These are phyloP conservation scores for Lachancea kluyveri DNA, from an alignment of 805 yeast genomes.

Conservation along the genomic window DNA sequence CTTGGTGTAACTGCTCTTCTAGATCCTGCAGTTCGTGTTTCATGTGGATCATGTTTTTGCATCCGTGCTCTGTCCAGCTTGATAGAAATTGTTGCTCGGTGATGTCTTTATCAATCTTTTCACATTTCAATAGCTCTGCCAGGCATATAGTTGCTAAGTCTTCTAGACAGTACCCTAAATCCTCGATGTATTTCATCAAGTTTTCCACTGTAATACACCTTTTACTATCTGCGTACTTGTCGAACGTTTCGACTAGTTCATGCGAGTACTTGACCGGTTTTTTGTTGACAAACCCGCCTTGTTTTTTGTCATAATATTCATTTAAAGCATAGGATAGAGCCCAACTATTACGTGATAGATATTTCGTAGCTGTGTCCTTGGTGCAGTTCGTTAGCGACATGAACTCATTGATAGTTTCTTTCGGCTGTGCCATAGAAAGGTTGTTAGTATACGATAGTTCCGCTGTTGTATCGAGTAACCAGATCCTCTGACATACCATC, in stretches of 20 bases:
- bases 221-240: slow-evolving; percentile 18
- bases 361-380: slow-evolving; percentile 16
- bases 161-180: slow-evolving; percentile 66
- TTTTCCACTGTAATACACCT: slow-evolving; percentile 69
- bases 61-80: slow-evolving; percentile 21
- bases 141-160: slow-evolving; percentile 64
- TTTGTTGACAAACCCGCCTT: slow-evolving; percentile 17
- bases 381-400: slow-evolving; percentile 20
- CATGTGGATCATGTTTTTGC: slow-evolving; percentile 43
- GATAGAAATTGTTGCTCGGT: slow-evolving; percentile 18
- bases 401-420: slow-evolving; percentile 14
- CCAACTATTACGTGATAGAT: slow-evolving; percentile 23
- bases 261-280: slow-evolving; percentile 13
- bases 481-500: not conserved
- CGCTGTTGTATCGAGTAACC: not conserved
- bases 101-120: slow-evolving; percentile 16
- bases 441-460: not conserved
- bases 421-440: too few relatives aligned
- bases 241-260: slow-evolving; percentile 15
- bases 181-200: slow-evolving; percentile 60
- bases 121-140: slow-evolving; percentile 55
- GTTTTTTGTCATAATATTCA: slow-evolving; percentile 27
- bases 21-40: slow-evolving; percentile 31
- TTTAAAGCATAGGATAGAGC: slow-evolving; percentile 26
- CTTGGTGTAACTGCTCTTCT: slow-evolving; percentile 29